A percentile compares a stretch with the other conserved stretches of the same genome.
phyloP scores from a whole-genome alignment of 2,329 filamentous ascomycete species.

The Byssothecium circinans region DNA sequence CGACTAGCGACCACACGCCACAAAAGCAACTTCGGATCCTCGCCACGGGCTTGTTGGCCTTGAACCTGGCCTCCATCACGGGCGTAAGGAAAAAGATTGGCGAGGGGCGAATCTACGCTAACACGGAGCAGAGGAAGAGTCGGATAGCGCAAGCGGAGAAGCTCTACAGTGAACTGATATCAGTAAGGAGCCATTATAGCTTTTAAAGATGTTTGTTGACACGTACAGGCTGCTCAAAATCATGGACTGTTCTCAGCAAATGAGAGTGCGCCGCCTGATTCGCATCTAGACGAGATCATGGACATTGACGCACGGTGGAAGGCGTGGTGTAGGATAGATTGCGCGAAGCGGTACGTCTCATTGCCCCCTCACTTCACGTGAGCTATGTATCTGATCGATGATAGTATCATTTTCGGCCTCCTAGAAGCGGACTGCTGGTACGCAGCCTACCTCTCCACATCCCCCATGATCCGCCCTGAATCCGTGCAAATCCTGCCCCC shows the following conservation, averaged over 20 bases:
- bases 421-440: slow-evolving; percentile 53
- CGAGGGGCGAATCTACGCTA: slow-evolving; percentile 6
- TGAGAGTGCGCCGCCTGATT: slow-evolving; percentile 41
- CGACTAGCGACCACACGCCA: slow-evolving; percentile 44
- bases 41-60: slow-evolving; percentile 52
- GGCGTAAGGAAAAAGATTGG: slow-evolving; percentile 40
- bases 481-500: slow-evolving; percentile 51
- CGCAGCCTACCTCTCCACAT: slow-evolving; percentile 51
- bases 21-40: slow-evolving; percentile 50
- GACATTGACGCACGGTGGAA: slow-evolving; percentile 54
- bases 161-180: slow-evolving; percentile 55
- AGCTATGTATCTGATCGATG: slow-evolving; percentile 6
- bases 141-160: slow-evolving; percentile 53
- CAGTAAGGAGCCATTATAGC: slow-evolving; percentile 29
- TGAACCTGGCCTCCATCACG: slow-evolving; percentile 54
- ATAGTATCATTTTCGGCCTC: slow-evolving; percentile 49
- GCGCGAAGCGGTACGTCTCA: slow-evolving; percentile 46
- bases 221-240: slow-evolving; percentile 48
- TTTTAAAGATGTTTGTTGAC: slow-evolving; percentile 11
- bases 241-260: slow-evolving; percentile 55
- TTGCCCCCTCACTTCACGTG: neutral
- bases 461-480: slow-evolving; percentile 51
- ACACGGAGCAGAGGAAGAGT: slow-evolving; percentile 37
- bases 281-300: slow-evolving; percentile 48
- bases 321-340: slow-evolving; percentile 57